Evolutionary conservation across 305 asterid species (phyloP).

Genomic region (Rubia tinctorum): DNA sequence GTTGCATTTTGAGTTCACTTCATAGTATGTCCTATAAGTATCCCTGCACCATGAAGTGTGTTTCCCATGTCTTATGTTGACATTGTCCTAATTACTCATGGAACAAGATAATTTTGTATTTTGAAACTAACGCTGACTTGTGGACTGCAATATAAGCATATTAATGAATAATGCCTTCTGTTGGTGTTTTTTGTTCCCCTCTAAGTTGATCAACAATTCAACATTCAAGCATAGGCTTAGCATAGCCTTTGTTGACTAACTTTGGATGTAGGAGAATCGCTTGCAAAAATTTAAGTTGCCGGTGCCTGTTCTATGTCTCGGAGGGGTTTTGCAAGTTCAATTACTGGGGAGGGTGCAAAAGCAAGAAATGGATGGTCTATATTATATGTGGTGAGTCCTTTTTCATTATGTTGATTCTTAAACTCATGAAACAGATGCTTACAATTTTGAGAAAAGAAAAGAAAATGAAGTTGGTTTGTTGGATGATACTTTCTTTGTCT

Average conservation of each 20-base stretch:
- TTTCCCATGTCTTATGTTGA: neutral
- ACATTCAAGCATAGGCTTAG: no score
- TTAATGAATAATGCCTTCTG: no score
- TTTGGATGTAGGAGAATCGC: conserved; percentile 43
- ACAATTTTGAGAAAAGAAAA: no score
- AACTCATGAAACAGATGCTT: neutral
- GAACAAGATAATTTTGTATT: neutral
- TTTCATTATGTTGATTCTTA: neutral
- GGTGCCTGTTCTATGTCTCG: conserved; percentile 63
- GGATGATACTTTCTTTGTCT: neutral
- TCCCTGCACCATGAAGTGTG: neutral
- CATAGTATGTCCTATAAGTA: neutral
- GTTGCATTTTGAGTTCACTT: neutral
- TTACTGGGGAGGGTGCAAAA: conserved; percentile 74
- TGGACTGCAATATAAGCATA: neutral
- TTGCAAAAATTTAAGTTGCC: conserved; percentile 76
- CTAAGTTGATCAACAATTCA: neutral
- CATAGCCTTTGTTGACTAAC: neutral
- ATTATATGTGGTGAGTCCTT: conserved; percentile 63
- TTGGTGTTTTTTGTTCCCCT: neutral
- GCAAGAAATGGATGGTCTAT: conserved; percentile 60
- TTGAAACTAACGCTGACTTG: neutral
- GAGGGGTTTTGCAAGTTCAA: conserved; percentile 74
- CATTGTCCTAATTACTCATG: neutral
- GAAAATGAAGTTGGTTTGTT: neutral